Percentiles rank a stretch among this genome's conserved stretches.
Conservation (phyloP, 2,329 filamentous ascomycete species). For the Shiraia bambusicola region DNA sequence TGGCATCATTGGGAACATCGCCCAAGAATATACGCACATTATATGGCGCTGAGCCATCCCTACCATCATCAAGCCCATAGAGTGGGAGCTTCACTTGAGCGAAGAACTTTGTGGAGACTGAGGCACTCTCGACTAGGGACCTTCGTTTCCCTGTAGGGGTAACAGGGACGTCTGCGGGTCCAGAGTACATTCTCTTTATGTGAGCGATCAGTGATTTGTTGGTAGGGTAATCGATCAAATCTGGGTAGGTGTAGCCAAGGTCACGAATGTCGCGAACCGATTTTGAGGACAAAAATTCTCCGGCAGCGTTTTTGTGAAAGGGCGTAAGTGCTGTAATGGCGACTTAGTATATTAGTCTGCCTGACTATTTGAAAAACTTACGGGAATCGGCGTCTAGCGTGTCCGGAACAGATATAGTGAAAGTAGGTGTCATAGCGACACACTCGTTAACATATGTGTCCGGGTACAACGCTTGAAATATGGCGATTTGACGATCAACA, state of each 20-base stretch:
- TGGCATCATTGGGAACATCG: conserved; percentile 6
- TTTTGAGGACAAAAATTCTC: conserved; percentile 24
- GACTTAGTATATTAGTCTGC: not conserved
- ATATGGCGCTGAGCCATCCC: conserved; percentile 11
- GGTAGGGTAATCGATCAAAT: conserved; percentile 11
- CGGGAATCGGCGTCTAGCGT: conserved; percentile 54
- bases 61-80: conserved; percentile 12
- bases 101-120: conserved; percentile 8
- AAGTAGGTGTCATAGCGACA: conserved; percentile 10
- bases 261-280: conserved; percentile 8
- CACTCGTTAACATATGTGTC: conserved; percentile 52
- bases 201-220: conserved; percentile 13
- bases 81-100: conserved; percentile 10
- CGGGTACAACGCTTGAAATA: conserved; percentile 74
- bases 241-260: conserved; percentile 26
- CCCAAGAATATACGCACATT: conserved; percentile 17
- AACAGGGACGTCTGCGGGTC: conserved; percentile 7
- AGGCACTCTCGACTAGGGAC: not conserved
- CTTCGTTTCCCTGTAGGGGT: conserved; percentile 1
- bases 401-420: conserved; percentile 37
- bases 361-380: conserved; percentile 11
- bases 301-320: conserved; percentile 20
- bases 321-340: conserved; percentile 13
- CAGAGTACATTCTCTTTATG: conserved; percentile 16
- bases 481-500: conserved; percentile 56